phyloP scores from a whole-genome alignment of 345 rosid genomes.

The Odontarrhena argentea region DNA sequence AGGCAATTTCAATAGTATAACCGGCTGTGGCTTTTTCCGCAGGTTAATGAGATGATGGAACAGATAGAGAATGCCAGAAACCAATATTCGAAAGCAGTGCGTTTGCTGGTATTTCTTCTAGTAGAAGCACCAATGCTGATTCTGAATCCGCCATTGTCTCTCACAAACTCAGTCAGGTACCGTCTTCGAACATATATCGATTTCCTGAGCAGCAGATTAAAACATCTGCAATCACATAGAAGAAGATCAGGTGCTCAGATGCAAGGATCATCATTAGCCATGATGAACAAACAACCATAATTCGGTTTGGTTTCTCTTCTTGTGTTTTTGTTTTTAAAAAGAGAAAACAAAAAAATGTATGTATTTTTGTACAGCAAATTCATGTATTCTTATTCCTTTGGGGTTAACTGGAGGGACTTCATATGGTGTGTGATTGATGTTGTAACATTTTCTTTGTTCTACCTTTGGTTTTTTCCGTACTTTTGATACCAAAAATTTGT shows the following conservation, averaged over 20 bases:
- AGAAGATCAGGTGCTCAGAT: slow-evolving; percentile 51
- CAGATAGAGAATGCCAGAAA: slow-evolving; percentile 62
- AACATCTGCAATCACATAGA: slow-evolving; percentile 58
- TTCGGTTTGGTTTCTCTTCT: slow-evolving; percentile 5
- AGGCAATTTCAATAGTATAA: background rate
- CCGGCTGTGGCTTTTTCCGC: slow-evolving; percentile 29
- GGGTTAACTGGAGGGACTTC: slow-evolving; percentile 27
- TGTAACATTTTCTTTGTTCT: slow-evolving; percentile 45
- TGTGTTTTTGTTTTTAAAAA: background rate
- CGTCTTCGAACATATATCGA: slow-evolving; percentile 73
- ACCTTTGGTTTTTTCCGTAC: slow-evolving; percentile 6
- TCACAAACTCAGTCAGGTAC: slow-evolving; percentile 76
- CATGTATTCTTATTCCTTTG: slow-evolving; percentile 53
- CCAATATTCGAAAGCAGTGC: slow-evolving; percentile 69
- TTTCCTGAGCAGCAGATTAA: slow-evolving; percentile 66
- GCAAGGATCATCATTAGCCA: slow-evolving; percentile 48
- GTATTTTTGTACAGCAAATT: slow-evolving; percentile 57
- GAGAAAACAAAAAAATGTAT: slow-evolving; percentile 9
- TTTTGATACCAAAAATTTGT: slow-evolving; percentile 4
- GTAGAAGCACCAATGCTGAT: slow-evolving; percentile 90
- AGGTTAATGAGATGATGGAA: slow-evolving; percentile 85
- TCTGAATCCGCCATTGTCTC: slow-evolving; percentile 85
- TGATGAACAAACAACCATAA: slow-evolving; percentile 36
- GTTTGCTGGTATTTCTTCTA: slow-evolving; percentile 71
- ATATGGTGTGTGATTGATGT: slow-evolving; percentile 40